These are phyloP conservation scores for Solanum gandarillasii DNA, from an alignment of 257 asterid genomes.

Conservation along the genomic window DNA sequence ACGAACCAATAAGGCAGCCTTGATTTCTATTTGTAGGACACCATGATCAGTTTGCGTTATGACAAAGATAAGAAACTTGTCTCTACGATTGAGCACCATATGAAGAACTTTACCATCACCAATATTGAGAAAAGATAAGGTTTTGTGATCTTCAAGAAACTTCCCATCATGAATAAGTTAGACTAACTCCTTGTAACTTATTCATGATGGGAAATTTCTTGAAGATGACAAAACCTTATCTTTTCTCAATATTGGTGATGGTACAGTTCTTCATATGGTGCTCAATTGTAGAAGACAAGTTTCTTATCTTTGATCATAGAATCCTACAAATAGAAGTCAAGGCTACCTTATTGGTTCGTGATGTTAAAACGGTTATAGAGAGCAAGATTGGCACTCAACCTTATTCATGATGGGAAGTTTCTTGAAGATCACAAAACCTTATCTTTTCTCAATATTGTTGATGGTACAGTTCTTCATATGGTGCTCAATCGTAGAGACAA, in stretches of 20 bases:
- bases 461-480: background rate
- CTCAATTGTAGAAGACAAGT: background rate
- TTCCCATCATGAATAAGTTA: too few relatives aligned
- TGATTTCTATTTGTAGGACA: background rate
- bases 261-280: background rate
- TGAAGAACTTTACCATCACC: background rate
- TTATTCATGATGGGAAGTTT: background rate
- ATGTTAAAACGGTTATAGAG: background rate
- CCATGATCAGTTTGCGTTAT: background rate
- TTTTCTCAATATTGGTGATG: background rate
- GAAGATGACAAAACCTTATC: too few relatives aligned
- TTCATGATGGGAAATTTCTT: too few relatives aligned
- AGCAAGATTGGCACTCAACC: background rate
- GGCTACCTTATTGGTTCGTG: background rate
- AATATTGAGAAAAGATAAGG: background rate
- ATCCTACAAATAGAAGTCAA: background rate
- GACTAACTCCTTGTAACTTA: too few relatives aligned
- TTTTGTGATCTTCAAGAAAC: background rate
- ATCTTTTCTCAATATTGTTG: background rate
- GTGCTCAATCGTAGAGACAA: background rate
- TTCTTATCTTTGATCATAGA: background rate
- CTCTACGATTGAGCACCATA: background rate
- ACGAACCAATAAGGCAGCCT: background rate
- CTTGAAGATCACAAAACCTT: background rate
- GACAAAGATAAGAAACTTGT: background rate